Percentiles rank a stretch among this genome's conserved stretches.
These are phyloP conservation scores for Cercospora sp. DNA, from an alignment of 2,329 filamentous ascomycete species.

Conservation along the genomic window DNA sequence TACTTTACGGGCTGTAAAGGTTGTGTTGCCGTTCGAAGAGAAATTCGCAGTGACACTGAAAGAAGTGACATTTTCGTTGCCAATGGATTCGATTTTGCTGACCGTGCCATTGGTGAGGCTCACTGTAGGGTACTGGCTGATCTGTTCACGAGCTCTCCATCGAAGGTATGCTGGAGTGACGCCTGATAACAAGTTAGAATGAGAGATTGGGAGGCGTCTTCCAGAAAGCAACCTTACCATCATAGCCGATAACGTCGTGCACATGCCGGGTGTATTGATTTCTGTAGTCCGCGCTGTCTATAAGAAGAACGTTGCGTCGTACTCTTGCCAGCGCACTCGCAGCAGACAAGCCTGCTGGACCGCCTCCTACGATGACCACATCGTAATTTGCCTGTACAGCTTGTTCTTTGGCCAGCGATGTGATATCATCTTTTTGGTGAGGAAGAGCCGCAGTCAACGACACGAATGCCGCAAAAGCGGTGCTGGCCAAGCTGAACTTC, in stretches of 20 bases:
- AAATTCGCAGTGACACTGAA: constrained; percentile 13
- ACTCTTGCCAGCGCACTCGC: constrained; percentile 29
- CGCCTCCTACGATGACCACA: constrained; percentile 20
- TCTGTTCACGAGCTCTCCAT: constrained; percentile 25
- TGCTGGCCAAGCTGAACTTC: constrained; percentile 13
- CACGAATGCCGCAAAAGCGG: constrained; percentile 3
- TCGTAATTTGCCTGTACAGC: constrained; percentile 19
- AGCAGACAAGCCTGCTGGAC: constrained; percentile 28
- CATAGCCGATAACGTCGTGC: constrained; percentile 25
- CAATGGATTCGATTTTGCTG: constrained; percentile 11
- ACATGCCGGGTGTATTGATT: constrained; percentile 27
- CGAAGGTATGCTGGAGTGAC: constrained; percentile 26
- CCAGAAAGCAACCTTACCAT: constrained; percentile 15
- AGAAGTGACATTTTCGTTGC: background rate
- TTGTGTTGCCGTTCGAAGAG: constrained; percentile 12
- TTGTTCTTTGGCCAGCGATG: background rate
- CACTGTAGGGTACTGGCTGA: constrained; percentile 23
- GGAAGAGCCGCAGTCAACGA: background rate
- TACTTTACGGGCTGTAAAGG: constrained; percentile 24
- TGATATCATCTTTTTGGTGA: background rate
- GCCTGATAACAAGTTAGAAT: background rate
- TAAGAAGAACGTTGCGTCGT: constrained; percentile 25
- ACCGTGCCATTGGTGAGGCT: constrained; percentile 19
- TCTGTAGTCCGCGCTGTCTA: constrained; percentile 28
- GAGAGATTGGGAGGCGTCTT: background rate